A percentile compares a stretch with the other conserved stretches of the same genome.
Conservation (phyloP, 768 basidiomycete genomes). For the Leucosporidium scottii region DNA sequence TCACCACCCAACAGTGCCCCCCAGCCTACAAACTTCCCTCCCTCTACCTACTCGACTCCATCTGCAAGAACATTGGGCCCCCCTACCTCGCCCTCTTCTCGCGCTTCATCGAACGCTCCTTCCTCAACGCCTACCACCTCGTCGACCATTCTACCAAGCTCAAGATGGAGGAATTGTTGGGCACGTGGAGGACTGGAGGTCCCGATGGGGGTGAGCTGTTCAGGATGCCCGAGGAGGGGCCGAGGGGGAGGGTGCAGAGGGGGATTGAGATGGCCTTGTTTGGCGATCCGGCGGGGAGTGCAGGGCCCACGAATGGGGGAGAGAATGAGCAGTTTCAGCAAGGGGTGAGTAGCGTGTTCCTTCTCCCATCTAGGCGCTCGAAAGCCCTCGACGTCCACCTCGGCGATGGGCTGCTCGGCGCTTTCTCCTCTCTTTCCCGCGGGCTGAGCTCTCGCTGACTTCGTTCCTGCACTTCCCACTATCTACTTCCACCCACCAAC, state of each 20-base stretch:
- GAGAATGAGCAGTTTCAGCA: background rate
- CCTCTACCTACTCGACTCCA: slow-evolving; percentile 91
- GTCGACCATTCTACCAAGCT: slow-evolving; percentile 49
- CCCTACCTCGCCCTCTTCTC: slow-evolving; percentile 85
- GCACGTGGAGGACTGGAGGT: slow-evolving; percentile 87
- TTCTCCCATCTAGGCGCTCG: background rate
- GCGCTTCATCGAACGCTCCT: slow-evolving; percentile 70
- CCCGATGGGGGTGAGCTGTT: slow-evolving; percentile 77
- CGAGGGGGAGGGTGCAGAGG: slow-evolving; percentile 54
- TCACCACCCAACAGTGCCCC: slow-evolving; percentile 56
- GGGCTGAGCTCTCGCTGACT: background rate
- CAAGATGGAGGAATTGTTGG: slow-evolving; percentile 97
- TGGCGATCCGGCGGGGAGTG: slow-evolving; percentile 33
- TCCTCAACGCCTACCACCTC: slow-evolving; percentile 75
- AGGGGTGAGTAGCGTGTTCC: background rate
- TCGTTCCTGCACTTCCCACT: background rate
- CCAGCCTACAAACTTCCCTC: slow-evolving; percentile 85
- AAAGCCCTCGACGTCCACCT: no score
- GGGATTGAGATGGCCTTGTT: slow-evolving; percentile 60
- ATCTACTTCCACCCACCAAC: background rate
- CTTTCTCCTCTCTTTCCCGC: background rate
- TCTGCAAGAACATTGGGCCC: slow-evolving; percentile 90
- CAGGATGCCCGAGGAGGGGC: slow-evolving; percentile 46
- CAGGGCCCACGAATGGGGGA: background rate
- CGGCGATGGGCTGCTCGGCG: background rate